These are phyloP conservation scores for Serendipita sp. DNA, from an alignment of 1,284 basidiomycete species.

Conservation along the genomic window DNA sequence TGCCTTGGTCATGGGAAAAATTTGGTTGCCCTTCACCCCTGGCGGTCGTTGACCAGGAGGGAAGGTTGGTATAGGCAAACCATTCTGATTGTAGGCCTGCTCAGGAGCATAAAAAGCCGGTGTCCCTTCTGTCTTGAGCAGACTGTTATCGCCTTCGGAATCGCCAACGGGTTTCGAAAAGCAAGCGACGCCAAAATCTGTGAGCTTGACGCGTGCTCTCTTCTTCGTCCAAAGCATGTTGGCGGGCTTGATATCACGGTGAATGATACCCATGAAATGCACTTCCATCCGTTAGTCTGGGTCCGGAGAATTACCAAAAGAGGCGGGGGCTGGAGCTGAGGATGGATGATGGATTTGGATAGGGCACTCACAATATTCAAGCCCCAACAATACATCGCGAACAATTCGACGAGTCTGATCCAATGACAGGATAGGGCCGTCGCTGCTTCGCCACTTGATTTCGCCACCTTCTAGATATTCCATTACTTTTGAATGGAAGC, in stretches of 20 bases:
- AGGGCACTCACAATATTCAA: conserved; percentile 70
- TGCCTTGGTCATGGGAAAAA: conserved; percentile 64
- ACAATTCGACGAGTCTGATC: conserved; percentile 76
- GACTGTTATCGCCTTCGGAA: conserved; percentile 35
- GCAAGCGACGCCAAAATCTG: conserved; percentile 94
- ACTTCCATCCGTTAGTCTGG: conserved; percentile 34
- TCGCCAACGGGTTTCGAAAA: conserved; percentile 64
- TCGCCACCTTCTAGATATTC: conserved; percentile 94
- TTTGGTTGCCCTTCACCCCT: neutral
- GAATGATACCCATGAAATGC: conserved; percentile 95
- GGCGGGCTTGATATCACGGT: conserved; percentile 97
- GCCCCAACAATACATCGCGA: conserved; percentile 82
- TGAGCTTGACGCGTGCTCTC: conserved; percentile 83
- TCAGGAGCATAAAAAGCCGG: conserved; percentile 98
- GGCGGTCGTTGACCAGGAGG: conserved; percentile 2
- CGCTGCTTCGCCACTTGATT: conserved; percentile 68
- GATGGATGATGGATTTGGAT: conserved; percentile 7
- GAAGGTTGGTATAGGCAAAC: neutral
- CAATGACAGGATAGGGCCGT: conserved; percentile 61
- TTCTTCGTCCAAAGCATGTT: conserved; percentile 86
- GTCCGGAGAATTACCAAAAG: conserved; percentile 9
- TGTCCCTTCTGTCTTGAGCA: conserved; percentile 89
- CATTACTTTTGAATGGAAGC: conserved; percentile 47
- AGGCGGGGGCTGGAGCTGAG: neutral
- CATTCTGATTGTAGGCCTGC: conserved; percentile 44